These are phyloP conservation scores for Exobasidium rhododendri DNA, from an alignment of 1,284 basidiomycete species.

Conservation along the genomic window DNA sequence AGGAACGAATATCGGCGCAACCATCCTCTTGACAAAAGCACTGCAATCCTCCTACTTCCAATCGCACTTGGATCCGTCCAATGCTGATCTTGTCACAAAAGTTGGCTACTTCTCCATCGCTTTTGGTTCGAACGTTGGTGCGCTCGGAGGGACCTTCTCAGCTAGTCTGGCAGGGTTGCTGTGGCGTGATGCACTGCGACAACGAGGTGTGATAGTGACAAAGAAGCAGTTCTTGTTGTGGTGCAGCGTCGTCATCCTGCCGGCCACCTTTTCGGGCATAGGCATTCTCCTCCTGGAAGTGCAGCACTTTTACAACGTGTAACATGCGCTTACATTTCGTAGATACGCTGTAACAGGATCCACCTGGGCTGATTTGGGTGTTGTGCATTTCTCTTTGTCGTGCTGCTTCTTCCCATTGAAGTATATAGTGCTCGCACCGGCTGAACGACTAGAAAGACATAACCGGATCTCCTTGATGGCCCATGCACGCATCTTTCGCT, in stretches of 20 bases:
- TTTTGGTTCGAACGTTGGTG: conserved; percentile 83
- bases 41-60: conserved; percentile 56
- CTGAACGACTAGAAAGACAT: background rate
- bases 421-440: background rate
- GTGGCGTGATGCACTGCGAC: conserved; percentile 74
- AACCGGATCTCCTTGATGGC: too few relatives aligned
- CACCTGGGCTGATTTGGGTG: too few relatives aligned
- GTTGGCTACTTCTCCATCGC: conserved; percentile 65
- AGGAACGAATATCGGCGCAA: conserved; percentile 93
- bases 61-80: conserved; percentile 3
- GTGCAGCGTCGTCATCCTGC: conserved; percentile 62
- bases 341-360: too few relatives aligned
- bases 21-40: conserved; percentile 76
- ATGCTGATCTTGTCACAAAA: conserved; percentile 42
- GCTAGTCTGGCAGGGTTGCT: conserved; percentile 85
- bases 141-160: conserved; percentile 84
- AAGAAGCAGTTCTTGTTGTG: conserved; percentile 69
- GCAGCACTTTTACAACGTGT: conserved; percentile 26
- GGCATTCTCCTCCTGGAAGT: conserved; percentile 52
- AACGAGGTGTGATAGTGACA: conserved; percentile 72
- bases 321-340: too few relatives aligned
- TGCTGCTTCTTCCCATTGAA: background rate
- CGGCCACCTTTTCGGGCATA: conserved; percentile 44
- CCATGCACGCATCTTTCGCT: too few relatives aligned
- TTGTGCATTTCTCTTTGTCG: conserved; percentile 1